These are phyloP conservation scores for Viola odorata DNA, from an alignment of 345 rosid genomes.

Conservation along the genomic window DNA sequence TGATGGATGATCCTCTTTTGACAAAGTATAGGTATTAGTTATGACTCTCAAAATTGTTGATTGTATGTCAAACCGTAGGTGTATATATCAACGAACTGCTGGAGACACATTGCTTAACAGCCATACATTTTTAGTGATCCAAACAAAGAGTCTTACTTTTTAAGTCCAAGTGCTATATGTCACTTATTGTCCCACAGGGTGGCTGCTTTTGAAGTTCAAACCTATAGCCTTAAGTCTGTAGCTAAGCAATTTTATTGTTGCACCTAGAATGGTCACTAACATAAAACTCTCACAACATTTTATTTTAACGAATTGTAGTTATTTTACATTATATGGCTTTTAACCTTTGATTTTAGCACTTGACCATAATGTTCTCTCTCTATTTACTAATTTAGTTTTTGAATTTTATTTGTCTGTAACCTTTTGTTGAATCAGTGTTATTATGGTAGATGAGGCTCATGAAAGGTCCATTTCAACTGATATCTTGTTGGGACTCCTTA, in stretches of 20 bases:
- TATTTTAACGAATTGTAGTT: background rate
- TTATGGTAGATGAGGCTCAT: constrained; percentile 99
- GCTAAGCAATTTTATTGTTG: no score
- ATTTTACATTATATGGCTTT: background rate
- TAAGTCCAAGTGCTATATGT: no score
- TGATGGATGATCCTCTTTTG: constrained; percentile 99
- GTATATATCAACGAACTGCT: no score
- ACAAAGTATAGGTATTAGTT: constrained; percentile 76
- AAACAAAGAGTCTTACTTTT: no score
- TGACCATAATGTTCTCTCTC: background rate
- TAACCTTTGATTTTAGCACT: no score
- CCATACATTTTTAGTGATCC: background rate
- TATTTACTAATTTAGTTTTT: background rate
- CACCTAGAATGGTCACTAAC: no score
- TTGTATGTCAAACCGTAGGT: background rate
- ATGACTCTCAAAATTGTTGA: constrained; percentile 4
- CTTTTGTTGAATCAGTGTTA: constrained; percentile 50
- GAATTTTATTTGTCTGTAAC: background rate
- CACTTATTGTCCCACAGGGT: no score
- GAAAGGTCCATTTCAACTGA: constrained; percentile 97
- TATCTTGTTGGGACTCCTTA: constrained; percentile 85
- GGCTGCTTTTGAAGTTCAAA: no score
- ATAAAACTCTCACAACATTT: no score
- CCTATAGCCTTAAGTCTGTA: no score
- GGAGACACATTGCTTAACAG: background rate